phyloP scores from a whole-genome alignment of 768 basidiomycete species.

The Podaxis carcinomalis region DNA sequence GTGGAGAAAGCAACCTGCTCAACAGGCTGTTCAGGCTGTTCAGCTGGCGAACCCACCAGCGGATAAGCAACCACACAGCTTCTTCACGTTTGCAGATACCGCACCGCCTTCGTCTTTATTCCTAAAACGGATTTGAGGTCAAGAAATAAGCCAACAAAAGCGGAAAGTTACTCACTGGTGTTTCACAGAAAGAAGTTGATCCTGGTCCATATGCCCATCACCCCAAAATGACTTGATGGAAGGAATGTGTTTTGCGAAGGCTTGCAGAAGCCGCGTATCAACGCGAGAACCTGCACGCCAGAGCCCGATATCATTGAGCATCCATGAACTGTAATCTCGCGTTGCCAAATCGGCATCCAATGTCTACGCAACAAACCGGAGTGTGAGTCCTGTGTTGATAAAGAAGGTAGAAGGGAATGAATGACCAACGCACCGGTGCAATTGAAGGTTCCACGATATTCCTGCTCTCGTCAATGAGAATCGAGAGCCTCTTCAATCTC shows the following conservation, averaged over 20 bases:
- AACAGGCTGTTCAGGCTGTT: neutral
- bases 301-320: conserved; percentile 31
- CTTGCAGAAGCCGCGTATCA: conserved; percentile 26
- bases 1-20: neutral
- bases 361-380: conserved; percentile 14
- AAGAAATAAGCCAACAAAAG: neutral
- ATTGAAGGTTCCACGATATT: conserved; percentile 10
- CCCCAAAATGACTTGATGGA: conserved; percentile 31
- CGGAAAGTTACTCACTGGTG: neutral
- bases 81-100: neutral
- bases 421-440: conserved; percentile 9
- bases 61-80: neutral
- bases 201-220: conserved; percentile 17
- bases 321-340: conserved; percentile 29
- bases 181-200: no score
- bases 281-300: conserved; percentile 30
- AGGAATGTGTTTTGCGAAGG: conserved; percentile 28
- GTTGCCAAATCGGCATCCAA: conserved; percentile 23
- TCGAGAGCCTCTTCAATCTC: conserved; percentile 23
- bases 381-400: neutral
- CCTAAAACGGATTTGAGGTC: neutral
- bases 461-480: conserved; percentile 26
- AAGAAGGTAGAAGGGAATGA: conserved; percentile 2
- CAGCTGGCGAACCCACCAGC: neutral
- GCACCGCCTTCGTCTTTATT: neutral